Evolutionary conservation across 306 rosid genomes (phyloP).

Genomic region (Corylus heterophylla): DNA sequence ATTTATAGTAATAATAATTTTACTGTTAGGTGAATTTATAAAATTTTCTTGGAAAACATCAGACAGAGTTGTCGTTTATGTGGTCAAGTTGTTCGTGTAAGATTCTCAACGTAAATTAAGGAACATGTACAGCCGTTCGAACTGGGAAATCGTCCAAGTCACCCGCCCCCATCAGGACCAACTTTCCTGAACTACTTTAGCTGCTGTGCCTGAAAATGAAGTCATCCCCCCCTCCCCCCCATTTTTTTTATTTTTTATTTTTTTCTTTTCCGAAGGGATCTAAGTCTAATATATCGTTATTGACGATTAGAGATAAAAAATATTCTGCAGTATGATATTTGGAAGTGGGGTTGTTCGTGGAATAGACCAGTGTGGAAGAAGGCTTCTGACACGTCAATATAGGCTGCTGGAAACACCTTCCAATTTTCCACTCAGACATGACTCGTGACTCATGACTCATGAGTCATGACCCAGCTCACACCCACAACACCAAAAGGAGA

Average conservation of each 20-base stretch:
- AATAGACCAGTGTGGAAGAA: neutral
- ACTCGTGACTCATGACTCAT: conserved; percentile 27
- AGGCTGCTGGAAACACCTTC: conserved; percentile 30
- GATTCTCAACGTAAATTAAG: neutral
- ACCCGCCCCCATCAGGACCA: neutral
- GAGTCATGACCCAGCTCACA: conserved; percentile 1
- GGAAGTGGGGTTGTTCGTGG: conserved; percentile 5
- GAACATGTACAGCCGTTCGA: neutral
- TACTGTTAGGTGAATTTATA: too few species aligned
- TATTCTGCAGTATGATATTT: neutral
- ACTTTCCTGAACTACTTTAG: neutral
- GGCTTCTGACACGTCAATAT: conserved; percentile 16
- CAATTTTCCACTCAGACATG: conserved; percentile 30
- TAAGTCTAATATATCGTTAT: neutral
- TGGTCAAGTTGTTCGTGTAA: too few species aligned
- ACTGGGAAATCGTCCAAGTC: neutral
- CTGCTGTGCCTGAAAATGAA: neutral
- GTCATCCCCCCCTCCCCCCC: neutral
- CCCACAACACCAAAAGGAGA: neutral
- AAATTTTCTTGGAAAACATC: too few species aligned
- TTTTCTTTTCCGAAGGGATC: neutral
- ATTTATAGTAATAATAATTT: too few species aligned
- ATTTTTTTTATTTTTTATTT: neutral
- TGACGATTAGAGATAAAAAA: neutral
- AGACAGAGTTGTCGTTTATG: too few species aligned